phyloP scores from a whole-genome alignment of 805 yeast genomes.

The Saturnispora sekii region DNA sequence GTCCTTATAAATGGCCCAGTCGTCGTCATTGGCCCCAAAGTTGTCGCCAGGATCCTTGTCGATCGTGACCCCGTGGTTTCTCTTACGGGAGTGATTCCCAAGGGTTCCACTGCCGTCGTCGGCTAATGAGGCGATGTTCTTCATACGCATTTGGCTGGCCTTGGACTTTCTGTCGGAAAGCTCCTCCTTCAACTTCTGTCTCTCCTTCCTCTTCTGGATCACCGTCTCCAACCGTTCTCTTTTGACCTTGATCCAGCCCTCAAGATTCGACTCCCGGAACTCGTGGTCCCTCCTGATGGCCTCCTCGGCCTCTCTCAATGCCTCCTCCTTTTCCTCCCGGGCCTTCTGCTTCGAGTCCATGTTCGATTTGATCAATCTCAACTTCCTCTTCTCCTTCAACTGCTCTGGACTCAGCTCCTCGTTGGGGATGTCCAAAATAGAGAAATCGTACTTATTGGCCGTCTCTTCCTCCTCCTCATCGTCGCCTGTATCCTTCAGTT shows the following conservation, averaged over 20 bases:
- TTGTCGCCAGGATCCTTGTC: conserved; percentile 91
- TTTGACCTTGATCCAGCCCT: conserved; percentile 71
- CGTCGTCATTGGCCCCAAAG: conserved; percentile 92
- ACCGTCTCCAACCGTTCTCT: conserved; percentile 49
- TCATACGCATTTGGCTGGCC: conserved; percentile 91
- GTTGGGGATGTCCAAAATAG: conserved; percentile 77
- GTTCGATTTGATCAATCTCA: conserved; percentile 72
- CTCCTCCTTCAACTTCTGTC: conserved; percentile 62
- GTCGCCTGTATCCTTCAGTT: conserved; percentile 26
- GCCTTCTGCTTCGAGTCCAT: conserved; percentile 82
- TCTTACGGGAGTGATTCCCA: conserved; percentile 24
- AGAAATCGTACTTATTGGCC: conserved; percentile 46
- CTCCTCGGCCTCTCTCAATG: conserved; percentile 48
- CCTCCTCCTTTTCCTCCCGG: conserved; percentile 65
- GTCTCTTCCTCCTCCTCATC: conserved; percentile 38
- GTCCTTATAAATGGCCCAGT: conserved; percentile 87
- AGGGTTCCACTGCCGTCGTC: conserved; percentile 36
- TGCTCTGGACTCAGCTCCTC: conserved; percentile 72
- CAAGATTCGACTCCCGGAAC: conserved; percentile 68
- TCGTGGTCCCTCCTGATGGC: conserved; percentile 56
- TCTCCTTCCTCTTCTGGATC: conserved; percentile 56
- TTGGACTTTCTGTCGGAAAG: conserved; percentile 80
- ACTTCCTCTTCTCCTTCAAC: conserved; percentile 78
- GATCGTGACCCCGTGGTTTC: conserved; percentile 53
- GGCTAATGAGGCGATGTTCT: conserved; percentile 78